phyloP scores from a whole-genome alignment of 2,329 filamentous ascomycete genomes.

The Lomentospora prolificans region DNA sequence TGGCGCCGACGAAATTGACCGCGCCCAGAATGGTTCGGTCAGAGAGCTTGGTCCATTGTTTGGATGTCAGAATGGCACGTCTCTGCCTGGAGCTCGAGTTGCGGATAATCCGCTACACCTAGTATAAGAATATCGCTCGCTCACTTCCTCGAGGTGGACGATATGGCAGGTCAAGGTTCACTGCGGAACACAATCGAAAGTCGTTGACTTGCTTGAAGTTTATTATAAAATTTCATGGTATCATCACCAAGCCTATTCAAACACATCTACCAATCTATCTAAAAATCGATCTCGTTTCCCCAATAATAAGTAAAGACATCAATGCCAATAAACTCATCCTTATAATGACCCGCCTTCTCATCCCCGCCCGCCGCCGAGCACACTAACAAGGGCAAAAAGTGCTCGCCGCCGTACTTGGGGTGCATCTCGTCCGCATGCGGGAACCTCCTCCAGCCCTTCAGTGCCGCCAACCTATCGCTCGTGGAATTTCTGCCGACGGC shows the following conservation, averaged over 20 bases:
- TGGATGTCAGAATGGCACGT: not conserved
- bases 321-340: conserved; percentile 37
- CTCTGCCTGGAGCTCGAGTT: not conserved
- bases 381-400: conserved; percentile 50
- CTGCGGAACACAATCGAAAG: not conserved
- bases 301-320: conserved; percentile 48
- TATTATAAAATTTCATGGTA: not conserved
- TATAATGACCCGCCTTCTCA: conserved; percentile 32
- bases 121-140: not conserved
- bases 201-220: not conserved
- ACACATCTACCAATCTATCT: not conserved
- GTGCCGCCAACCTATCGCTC: conserved; percentile 25
- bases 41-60: not conserved
- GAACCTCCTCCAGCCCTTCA: conserved; percentile 37
- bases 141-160: no score
- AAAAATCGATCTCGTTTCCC: conserved; percentile 21
- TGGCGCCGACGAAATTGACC: not conserved
- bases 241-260: not conserved
- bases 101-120: not conserved
- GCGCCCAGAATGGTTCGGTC: not conserved
- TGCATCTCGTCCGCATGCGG: conserved; percentile 42
- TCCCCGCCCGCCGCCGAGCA: conserved; percentile 41
- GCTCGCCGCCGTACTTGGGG: conserved; percentile 42
- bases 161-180: no score
- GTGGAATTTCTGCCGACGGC: conserved; percentile 25